These are phyloP conservation scores for Fomitopsis palustris DNA, from an alignment of 1,284 basidiomycete genomes.

Conservation along the genomic window DNA sequence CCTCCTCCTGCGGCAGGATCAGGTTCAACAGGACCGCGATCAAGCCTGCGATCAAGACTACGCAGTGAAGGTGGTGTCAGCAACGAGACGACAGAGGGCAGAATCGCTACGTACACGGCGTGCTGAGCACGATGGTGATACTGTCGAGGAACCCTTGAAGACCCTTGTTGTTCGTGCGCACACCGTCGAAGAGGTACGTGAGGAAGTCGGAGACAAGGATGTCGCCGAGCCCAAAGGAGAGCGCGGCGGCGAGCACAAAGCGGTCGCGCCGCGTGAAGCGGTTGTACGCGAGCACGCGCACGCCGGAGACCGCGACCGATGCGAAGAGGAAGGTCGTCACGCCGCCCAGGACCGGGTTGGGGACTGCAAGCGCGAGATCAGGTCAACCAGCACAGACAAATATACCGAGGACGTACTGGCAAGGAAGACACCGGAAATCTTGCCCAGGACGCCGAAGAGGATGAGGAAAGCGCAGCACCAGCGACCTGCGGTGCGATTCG, in stretches of 20 bases:
- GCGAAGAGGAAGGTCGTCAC: slow-evolving; percentile 76
- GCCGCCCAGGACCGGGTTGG: slow-evolving; percentile 79
- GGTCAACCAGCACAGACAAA: background rate
- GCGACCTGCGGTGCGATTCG: slow-evolving; percentile 68
- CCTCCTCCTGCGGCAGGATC: slow-evolving; percentile 53
- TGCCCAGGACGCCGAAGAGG: slow-evolving; percentile 72
- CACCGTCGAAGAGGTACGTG: slow-evolving; percentile 66
- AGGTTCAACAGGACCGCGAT: slow-evolving; percentile 65
- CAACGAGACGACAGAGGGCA: background rate
- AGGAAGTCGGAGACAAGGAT: slow-evolving; percentile 60
- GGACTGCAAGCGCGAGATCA: slow-evolving; percentile 38
- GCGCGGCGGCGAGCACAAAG: slow-evolving; percentile 71
- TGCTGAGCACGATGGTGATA: slow-evolving; percentile 76
- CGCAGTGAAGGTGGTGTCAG: too few species aligned
- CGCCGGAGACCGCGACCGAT: slow-evolving; percentile 46
- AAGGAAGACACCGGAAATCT: slow-evolving; percentile 77
- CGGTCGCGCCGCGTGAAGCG: slow-evolving; percentile 70
- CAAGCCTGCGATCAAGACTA: slow-evolving; percentile 65
- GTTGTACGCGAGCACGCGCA: slow-evolving; percentile 68
- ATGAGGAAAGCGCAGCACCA: slow-evolving; percentile 76
- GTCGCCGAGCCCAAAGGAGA: slow-evolving; percentile 74
- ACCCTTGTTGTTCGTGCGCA: slow-evolving; percentile 52
- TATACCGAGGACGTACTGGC: slow-evolving; percentile 49
- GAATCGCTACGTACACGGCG: slow-evolving; percentile 55
- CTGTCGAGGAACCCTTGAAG: slow-evolving; percentile 72